phyloP scores from a whole-genome alignment of 1,284 basidiomycete genomes.

The Entoloma clypeatum region DNA sequence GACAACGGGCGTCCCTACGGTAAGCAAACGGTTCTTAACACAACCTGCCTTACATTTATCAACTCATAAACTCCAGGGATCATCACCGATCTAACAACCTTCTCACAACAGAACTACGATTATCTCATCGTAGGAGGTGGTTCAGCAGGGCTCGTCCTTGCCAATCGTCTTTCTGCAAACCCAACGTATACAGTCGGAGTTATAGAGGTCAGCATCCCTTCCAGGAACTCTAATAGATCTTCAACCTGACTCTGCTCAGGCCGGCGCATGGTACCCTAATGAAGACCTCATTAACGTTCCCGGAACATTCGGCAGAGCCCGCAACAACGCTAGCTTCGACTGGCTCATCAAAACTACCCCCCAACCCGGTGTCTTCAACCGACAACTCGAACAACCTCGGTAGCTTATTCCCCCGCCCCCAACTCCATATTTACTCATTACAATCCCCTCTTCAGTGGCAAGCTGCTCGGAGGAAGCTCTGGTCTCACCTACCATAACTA shows the following conservation, averaged over 20 bases:
- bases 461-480: constrained; percentile 17
- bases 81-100: constrained; percentile 1
- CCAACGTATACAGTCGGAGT: constrained; percentile 13
- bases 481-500: constrained; percentile 14
- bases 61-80: background rate
- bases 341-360: constrained; percentile 12
- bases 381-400: constrained; percentile 13
- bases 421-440: background rate
- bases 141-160: constrained; percentile 16
- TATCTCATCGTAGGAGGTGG: constrained; percentile 16
- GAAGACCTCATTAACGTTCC: constrained; percentile 15
- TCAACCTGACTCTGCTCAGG: constrained; percentile 1
- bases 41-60: background rate
- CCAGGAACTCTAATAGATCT: background rate
- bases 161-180: constrained; percentile 16
- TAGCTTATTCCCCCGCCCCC: constrained; percentile 1
- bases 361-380: constrained; percentile 13
- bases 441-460: constrained; percentile 11
- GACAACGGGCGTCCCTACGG: background rate
- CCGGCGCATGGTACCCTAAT: constrained; percentile 11
- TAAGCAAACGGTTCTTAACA: background rate
- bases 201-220: constrained; percentile 7
- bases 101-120: constrained; percentile 4
- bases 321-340: constrained; percentile 13
- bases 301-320: constrained; percentile 8